These are phyloP conservation scores for Ambrosia trifida DNA, from an alignment of 129 eudicot species.

Conservation along the genomic window DNA sequence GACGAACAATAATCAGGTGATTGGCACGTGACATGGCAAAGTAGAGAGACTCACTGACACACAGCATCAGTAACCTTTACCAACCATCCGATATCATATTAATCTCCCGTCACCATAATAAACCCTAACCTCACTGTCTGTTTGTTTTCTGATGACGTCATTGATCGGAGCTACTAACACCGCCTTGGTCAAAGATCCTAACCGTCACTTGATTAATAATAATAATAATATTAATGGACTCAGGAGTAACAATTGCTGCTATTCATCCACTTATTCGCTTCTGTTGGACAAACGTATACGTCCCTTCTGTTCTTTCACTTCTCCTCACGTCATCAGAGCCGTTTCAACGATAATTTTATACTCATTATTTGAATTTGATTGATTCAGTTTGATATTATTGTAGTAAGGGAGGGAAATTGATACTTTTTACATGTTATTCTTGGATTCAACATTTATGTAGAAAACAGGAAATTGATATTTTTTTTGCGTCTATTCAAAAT, in stretches of 20 bases:
- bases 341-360: constrained; percentile 90
- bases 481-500: too few species aligned
- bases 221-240: constrained; percentile 39
- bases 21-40: too few species aligned
- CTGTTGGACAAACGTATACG: constrained; percentile 39
- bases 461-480: too few species aligned
- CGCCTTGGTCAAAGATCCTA: constrained; percentile 43
- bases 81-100: constrained; percentile 20
- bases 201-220: constrained; percentile 25
- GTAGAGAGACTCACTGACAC: too few species aligned
- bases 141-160: constrained; percentile 3
- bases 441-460: too few species aligned
- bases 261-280: constrained; percentile 46
- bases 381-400: too few species aligned
- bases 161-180: constrained; percentile 56
- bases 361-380: background rate
- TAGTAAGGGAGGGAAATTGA: too few species aligned
- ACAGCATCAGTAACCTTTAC: background rate
- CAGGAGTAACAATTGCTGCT: constrained; percentile 16
- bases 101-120: background rate
- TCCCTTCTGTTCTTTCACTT: constrained; percentile 25
- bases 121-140: constrained; percentile 16
- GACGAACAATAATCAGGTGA: too few species aligned
- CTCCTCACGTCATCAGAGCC: constrained; percentile 57
- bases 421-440: too few species aligned